Evolutionary conservation across 164 flowering plant genomes (phyloP), one percentile per base, ranked within the genome.

Genomic region (Vitis rotundifolia): DNA sequence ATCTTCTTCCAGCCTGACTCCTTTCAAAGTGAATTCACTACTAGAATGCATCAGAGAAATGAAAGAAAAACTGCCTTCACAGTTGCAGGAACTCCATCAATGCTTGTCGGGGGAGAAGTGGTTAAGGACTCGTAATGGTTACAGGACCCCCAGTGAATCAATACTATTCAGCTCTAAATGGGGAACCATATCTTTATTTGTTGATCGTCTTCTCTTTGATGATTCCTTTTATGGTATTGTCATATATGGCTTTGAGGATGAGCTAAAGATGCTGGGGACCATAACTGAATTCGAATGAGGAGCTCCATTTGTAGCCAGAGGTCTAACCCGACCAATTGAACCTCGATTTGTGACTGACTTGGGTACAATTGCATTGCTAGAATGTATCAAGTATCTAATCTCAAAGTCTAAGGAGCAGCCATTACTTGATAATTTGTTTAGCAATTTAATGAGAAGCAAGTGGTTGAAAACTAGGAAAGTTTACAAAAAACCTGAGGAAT

Each of bases 201-300:
- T 73, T 2, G 60, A 63, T 71, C 79, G 75, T 65, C 84, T 79
- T 15, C 44, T 73, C 22, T 37, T 12, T 71, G 26, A 22, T 22
- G 26, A 22, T 22, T 22, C 26, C 26, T 22, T 55, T 16, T 77
- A 75, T 66, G 76, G 78, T 14, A 50, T 64, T 11, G 18, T 16
- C 16, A 74, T 80, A n/a, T 55, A 59, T 61, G 47, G 11, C 9
- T 77, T 57, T 48, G 49, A 61, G 55, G 75, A 72, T 50, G 73
- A 71, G 63, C 72, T 80, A 11, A 59, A 72, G 68, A n/a, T 58
- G 12, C 61, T 80, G 50, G 83, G 83, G 1, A 76, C 63, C n/a
- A 63, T 64, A 3, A 53, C 66, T 10, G 71, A 64, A 13, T 72
- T 77, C n/a, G 13, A 37, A n/a, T 68, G 70, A 52, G 83, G 80